These are phyloP conservation scores for Gloeopeniophorella convolvens DNA, from an alignment of 768 basidiomycete genomes.

Conservation along the genomic window DNA sequence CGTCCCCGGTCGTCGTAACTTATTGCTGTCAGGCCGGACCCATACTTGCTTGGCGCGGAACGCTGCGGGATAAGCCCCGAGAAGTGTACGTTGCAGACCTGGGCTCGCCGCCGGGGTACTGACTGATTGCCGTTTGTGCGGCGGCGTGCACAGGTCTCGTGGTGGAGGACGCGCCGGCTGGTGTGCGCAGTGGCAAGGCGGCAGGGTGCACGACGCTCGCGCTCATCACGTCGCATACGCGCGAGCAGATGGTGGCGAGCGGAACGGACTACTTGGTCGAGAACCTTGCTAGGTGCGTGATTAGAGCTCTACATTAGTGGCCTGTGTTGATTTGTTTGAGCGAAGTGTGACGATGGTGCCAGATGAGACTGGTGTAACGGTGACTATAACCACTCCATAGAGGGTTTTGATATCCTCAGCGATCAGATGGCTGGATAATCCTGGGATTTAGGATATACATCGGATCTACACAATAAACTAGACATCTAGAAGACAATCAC, in stretches of 20 bases:
- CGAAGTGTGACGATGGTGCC: slow-evolving; percentile 29
- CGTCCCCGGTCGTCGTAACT: neutral
- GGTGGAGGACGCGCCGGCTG: slow-evolving; percentile 87
- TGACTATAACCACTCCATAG: slow-evolving; percentile 7
- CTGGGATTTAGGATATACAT: neutral
- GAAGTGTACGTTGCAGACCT: slow-evolving; percentile 40
- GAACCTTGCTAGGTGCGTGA: slow-evolving; percentile 60
- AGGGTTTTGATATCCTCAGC: neutral
- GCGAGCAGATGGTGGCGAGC: slow-evolving; percentile 58
- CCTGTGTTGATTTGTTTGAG: too few species aligned
- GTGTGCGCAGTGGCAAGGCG: slow-evolving; percentile 69
- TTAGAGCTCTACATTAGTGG: too few species aligned
- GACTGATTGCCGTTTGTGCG: neutral
- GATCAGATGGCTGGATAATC: neutral
- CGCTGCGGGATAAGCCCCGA: slow-evolving; percentile 55
- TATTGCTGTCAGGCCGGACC: slow-evolving; percentile 57
- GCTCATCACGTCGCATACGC: slow-evolving; percentile 72
- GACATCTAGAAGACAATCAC: neutral
- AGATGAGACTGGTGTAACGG: slow-evolving; percentile 28
- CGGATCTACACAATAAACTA: neutral
- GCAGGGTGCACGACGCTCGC: slow-evolving; percentile 85
- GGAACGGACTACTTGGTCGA: slow-evolving; percentile 63
- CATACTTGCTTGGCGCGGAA: slow-evolving; percentile 82
- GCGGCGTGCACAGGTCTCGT: slow-evolving; percentile 56
- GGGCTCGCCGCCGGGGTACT: neutral